These are phyloP conservation scores for Ceratobasidium sp. DNA, from an alignment of 1,284 basidiomycete species.

Conservation along the genomic window DNA sequence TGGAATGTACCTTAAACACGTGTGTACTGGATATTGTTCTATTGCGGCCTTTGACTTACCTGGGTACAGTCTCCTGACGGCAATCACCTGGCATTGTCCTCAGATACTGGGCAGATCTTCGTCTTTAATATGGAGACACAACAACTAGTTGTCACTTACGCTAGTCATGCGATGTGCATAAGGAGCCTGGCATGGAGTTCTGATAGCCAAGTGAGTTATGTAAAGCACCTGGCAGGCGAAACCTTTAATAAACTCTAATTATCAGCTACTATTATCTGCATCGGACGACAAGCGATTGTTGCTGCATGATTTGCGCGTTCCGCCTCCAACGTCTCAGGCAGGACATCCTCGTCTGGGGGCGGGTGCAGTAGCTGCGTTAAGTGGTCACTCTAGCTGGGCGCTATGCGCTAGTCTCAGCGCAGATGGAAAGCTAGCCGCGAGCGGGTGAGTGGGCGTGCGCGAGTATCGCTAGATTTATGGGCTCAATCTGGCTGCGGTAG, in stretches of 20 bases:
- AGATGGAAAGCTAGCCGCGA: constrained; percentile 78
- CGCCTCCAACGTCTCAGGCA: constrained; percentile 62
- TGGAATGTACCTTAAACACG: constrained; percentile 82
- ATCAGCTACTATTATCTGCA: constrained; percentile 80
- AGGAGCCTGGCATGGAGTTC: constrained; percentile 85
- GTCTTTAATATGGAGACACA: constrained; percentile 79
- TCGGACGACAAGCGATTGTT: constrained; percentile 90
- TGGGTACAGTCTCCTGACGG: constrained; percentile 81
- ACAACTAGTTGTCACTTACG: constrained; percentile 73
- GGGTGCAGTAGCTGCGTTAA: constrained; percentile 81
- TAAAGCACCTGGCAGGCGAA: neutral
- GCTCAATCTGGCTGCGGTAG: constrained; percentile 55
- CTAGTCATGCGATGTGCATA: constrained; percentile 86
- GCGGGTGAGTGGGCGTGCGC: constrained; percentile 68
- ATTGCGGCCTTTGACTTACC: constrained; percentile 8
- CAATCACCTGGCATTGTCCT: constrained; percentile 76
- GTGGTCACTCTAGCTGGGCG: constrained; percentile 89
- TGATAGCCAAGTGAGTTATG: constrained; percentile 68
- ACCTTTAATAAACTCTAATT: neutral
- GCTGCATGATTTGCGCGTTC: constrained; percentile 80
- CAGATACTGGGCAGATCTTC: constrained; percentile 83
- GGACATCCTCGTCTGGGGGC: constrained; percentile 60
- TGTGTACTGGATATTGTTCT: constrained; percentile 59
- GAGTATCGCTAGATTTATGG: constrained; percentile 1
- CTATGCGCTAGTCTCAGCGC: constrained; percentile 81